Evolutionary conservation across 106 monocot species (phyloP).

Genomic region (Iris macrosiphon): DNA sequence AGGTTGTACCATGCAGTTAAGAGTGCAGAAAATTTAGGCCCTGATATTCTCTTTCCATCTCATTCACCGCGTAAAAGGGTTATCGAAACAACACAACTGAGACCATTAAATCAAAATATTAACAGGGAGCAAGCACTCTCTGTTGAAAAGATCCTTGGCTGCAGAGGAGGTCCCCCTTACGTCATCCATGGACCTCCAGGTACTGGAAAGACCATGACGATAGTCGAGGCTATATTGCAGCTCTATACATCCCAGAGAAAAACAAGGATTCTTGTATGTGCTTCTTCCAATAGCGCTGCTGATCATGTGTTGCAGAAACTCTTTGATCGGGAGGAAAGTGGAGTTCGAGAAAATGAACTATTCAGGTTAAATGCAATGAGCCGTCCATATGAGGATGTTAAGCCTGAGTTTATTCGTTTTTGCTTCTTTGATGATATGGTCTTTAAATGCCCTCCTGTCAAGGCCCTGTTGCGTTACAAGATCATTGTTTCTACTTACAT

Average conservation of each 20-base stretch:
- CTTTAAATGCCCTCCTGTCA: slow-evolving; percentile 71
- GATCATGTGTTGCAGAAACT: slow-evolving; percentile 76
- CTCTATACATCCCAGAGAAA: slow-evolving; percentile 32
- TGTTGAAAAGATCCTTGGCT: slow-evolving; percentile 81
- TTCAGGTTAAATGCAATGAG: slow-evolving; percentile 81
- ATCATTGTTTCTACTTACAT: slow-evolving; percentile 89
- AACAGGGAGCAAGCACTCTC: slow-evolving; percentile 62
- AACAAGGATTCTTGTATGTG: slow-evolving; percentile 74
- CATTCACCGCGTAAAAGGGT: slow-evolving; percentile 16
- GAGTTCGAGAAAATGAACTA: slow-evolving; percentile 43
- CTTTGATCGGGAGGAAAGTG: slow-evolving; percentile 18
- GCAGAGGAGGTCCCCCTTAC: slow-evolving; percentile 78
- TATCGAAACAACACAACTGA: slow-evolving; percentile 24
- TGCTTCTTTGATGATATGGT: slow-evolving; percentile 74
- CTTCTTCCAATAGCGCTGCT: slow-evolving; percentile 91
- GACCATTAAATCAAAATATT: slow-evolving; percentile 40
- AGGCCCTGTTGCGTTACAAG: slow-evolving; percentile 54
- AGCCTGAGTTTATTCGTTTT: slow-evolving; percentile 57
- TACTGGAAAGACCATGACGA: slow-evolving; percentile 85
- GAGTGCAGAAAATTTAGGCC: slow-evolving; percentile 40
- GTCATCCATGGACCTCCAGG: slow-evolving; percentile 95
- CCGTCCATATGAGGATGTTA: slow-evolving; percentile 78
- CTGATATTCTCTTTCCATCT: slow-evolving; percentile 62
- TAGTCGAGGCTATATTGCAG: slow-evolving; percentile 80
- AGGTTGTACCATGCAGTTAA: slow-evolving; percentile 69